Percentiles rank a stretch among this genome's conserved stretches.
These are phyloP conservation scores for Theileria parva DNA, from an alignment of 169 alveolate genomes.

Conservation along the genomic window DNA sequence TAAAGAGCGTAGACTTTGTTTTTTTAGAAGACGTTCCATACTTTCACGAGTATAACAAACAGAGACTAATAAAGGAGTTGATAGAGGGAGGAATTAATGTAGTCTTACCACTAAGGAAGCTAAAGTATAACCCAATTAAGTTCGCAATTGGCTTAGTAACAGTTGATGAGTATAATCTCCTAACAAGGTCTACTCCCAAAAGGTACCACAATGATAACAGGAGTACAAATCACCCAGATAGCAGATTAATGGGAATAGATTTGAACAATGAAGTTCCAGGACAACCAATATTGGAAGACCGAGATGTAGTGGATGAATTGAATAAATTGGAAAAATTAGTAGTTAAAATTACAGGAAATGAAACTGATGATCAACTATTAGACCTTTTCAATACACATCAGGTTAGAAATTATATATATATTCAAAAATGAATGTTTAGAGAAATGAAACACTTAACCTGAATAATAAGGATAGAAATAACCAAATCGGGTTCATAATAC, in stretches of 20 bases:
- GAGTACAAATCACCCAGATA: background rate
- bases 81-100: constrained; percentile 61
- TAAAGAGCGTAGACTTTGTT: constrained; percentile 52
- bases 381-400: constrained; percentile 35
- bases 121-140: constrained; percentile 53
- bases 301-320: constrained; percentile 28
- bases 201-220: background rate
- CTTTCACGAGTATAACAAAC: constrained; percentile 48
- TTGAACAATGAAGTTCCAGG: constrained; percentile 21
- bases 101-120: constrained; percentile 41
- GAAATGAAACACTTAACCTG: background rate
- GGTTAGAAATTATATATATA: constrained; percentile 3
- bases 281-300: constrained; percentile 23
- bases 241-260: constrained; percentile 23
- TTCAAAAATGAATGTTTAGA: background rate
- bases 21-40: constrained; percentile 37
- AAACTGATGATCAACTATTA: constrained; percentile 35
- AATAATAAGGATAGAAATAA: background rate
- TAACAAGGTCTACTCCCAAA: background rate
- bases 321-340: constrained; percentile 48
- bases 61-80: constrained; percentile 56
- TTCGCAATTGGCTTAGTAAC: constrained; percentile 47
- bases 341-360: constrained; percentile 53
- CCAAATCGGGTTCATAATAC: constrained; percentile 43
- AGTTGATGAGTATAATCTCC: background rate